phyloP scores from a whole-genome alignment of 371 early-diverging fungal species.

The Syncephalastrum sp. region DNA sequence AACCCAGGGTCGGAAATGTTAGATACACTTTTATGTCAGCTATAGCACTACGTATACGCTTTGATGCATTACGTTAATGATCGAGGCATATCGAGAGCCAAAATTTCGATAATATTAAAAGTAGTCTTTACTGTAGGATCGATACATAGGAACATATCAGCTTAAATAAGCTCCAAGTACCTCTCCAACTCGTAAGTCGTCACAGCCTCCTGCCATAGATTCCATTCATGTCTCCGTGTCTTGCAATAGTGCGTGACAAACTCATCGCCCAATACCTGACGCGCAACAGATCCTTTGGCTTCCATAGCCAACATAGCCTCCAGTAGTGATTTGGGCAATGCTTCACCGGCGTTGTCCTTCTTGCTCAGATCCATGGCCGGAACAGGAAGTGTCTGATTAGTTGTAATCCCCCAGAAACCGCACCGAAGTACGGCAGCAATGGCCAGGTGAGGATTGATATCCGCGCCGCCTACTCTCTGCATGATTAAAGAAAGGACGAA shows the following conservation, averaged over 20 bases:
- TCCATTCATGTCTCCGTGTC: constrained; percentile 75
- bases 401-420: constrained; percentile 75
- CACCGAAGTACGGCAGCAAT: constrained; percentile 77
- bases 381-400: constrained; percentile 53
- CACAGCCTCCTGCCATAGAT: constrained; percentile 71
- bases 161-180: constrained; percentile 68
- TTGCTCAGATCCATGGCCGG: constrained; percentile 27
- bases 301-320: constrained; percentile 70
- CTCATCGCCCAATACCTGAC: constrained; percentile 72
- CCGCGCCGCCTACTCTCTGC: constrained; percentile 82
- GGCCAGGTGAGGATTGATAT: constrained; percentile 79
- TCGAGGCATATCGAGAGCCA: not conserved
- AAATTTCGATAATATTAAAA: no score
- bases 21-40: no score
- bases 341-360: constrained; percentile 24
- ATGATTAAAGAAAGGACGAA: constrained; percentile 4
- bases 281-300: constrained; percentile 65
- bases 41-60: not conserved
- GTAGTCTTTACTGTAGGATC: no score
- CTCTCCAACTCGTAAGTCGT: constrained; percentile 78
- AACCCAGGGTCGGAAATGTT: no score
- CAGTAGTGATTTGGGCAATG: constrained; percentile 64
- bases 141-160: not conserved
- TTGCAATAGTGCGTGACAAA: constrained; percentile 80
- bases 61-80: not conserved